Evolutionary conservation across 345 rosid species (phyloP).

Genomic region (Populus alba): DNA sequence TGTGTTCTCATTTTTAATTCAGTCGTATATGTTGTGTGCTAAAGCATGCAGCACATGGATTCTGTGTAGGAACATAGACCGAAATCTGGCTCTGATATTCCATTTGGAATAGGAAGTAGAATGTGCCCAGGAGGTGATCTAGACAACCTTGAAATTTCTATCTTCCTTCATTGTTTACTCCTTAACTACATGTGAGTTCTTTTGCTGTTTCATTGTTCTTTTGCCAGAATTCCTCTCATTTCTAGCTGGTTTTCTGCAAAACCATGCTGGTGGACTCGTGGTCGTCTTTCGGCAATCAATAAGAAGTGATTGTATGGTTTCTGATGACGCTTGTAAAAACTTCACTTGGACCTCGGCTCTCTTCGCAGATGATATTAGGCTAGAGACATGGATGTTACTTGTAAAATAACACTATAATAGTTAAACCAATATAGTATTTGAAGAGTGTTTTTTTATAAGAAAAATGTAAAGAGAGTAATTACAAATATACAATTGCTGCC

Average conservation of each 20-base stretch:
- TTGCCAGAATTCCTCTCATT: background rate
- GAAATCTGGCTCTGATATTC: conserved; percentile 48
- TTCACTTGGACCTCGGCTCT: background rate
- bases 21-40: background rate
- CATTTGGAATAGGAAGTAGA: conserved; percentile 53
- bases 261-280: too few species aligned
- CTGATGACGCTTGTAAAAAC: too few species aligned
- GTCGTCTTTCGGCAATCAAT: too few species aligned
- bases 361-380: background rate
- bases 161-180: conserved; percentile 48
- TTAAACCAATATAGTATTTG: too few species aligned
- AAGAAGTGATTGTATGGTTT: too few species aligned
- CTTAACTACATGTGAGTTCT: conserved; percentile 38
- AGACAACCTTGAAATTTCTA: conserved; percentile 49
- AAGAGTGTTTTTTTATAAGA: too few species aligned
- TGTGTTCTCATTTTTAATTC: background rate
- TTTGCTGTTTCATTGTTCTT: background rate
- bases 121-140: conserved; percentile 52
- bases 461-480: too few species aligned
- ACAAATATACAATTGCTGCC: too few species aligned
- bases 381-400: too few species aligned
- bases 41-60: background rate
- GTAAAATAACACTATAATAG: too few species aligned
- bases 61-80: conserved; percentile 25
- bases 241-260: too few species aligned